These are phyloP conservation scores for Lentinula aciculospora DNA, from an alignment of 768 basidiomycete species.

Conservation along the genomic window DNA sequence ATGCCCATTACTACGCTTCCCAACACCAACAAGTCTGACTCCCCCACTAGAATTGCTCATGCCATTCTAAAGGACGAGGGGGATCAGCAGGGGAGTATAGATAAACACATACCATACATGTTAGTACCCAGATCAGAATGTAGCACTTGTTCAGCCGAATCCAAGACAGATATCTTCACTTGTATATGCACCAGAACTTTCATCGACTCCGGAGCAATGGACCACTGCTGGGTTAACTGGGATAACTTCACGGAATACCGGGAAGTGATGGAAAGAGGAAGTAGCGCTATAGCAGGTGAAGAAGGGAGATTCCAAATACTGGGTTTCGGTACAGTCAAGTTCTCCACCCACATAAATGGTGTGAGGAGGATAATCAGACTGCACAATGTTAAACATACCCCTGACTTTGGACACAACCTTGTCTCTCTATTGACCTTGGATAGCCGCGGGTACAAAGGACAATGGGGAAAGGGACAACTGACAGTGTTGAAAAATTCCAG, in stretches of 20 bases:
- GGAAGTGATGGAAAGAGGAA: neutral
- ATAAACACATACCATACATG: neutral
- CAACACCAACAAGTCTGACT: neutral
- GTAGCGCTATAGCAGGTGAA: neutral
- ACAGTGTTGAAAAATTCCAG: no score
- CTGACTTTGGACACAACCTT: no score
- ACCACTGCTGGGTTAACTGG: neutral
- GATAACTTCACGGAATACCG: neutral
- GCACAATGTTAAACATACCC: no score
- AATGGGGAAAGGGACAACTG: no score
- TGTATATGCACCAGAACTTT: neutral
- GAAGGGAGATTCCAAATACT: neutral
- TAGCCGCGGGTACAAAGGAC: no score
- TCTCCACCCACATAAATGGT: neutral
- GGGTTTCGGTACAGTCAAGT: neutral
- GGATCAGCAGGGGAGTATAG: neutral
- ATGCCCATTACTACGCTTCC: neutral
- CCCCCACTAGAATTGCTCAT: neutral
- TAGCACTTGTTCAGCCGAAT: neutral
- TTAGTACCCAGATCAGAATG: neutral
- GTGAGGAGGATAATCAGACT: neutral
- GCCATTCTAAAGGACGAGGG: neutral
- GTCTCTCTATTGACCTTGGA: no score
- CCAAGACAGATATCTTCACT: neutral
- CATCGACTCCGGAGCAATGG: neutral